These are phyloP conservation scores for Juglanconis sp. DNA, from an alignment of 2,329 filamentous ascomycete genomes.

Conservation along the genomic window DNA sequence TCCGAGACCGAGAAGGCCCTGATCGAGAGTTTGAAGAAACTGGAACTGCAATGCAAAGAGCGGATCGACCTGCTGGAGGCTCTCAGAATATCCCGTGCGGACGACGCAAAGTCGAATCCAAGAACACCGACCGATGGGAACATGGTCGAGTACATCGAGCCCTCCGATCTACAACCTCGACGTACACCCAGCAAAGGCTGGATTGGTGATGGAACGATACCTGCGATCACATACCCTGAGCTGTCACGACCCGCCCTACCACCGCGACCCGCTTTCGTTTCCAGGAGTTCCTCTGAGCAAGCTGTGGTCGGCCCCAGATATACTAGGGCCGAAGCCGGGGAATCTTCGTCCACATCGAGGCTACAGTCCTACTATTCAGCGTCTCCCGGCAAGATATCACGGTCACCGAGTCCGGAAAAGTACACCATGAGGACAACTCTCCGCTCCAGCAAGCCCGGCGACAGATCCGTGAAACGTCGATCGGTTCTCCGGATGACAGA, in stretches of 20 bases:
- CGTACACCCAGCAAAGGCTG: constrained; percentile 46
- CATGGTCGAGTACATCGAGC: constrained; percentile 15
- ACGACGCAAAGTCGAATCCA: constrained; percentile 28
- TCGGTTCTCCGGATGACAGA: constrained; percentile 42
- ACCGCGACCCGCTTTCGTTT: constrained; percentile 54
- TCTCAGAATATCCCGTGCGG: constrained; percentile 62
- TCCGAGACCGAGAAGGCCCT: constrained; percentile 82
- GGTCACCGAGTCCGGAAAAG: constrained; percentile 58
- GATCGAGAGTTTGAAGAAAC: constrained; percentile 73
- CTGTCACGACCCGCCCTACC: constrained; percentile 67
- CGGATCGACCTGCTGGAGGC: constrained; percentile 85
- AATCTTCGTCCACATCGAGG: constrained; percentile 19
- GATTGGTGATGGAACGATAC: constrained; percentile 79
- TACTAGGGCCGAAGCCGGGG: constrained; percentile 15
- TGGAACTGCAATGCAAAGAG: constrained; percentile 92
- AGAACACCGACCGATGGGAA: constrained; percentile 20
- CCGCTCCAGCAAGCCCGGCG: constrained; percentile 44
- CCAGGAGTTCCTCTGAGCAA: constrained; percentile 50
- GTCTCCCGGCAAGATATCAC: constrained; percentile 30
- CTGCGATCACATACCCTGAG: constrained; percentile 74
- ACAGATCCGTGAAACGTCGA: constrained; percentile 42
- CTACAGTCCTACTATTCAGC: background rate
- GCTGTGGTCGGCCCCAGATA: constrained; percentile 35
- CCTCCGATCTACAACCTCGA: constrained; percentile 19
- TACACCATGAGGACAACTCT: constrained; percentile 62